Evolutionary conservation across 257 asterid species (phyloP), one percentile per base, ranked within the genome.

Genomic region (Cynanchum wilfordii): DNA sequence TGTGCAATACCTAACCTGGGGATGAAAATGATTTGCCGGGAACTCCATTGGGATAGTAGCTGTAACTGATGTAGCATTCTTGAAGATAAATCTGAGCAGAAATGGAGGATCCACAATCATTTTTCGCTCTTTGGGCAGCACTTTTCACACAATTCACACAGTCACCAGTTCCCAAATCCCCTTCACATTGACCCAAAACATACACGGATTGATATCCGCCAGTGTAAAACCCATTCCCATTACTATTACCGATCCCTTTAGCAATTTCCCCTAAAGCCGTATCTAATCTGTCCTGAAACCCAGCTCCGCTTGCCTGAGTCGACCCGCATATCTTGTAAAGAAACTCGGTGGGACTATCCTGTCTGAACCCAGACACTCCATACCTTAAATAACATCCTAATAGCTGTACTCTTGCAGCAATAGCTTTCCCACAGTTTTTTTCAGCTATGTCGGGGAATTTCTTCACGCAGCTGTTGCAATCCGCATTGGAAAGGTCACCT

Each of bases 131-230:
- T 16, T 85, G 96, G 1, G 75, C 65, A 2, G 91, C 98, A 52
- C 0, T 80, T 52, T 86, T 87, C 89, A 91, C 96, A 72, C 98
- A 91, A 78, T 70, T 77, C 89, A 85, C 96, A 29, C 97, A 93
- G 67, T 91, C 93, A 45, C 67, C 85, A 50, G 82, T 73, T 54
- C 79, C 70, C 38, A 94, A 74, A 77, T 84, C 96, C 5, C 97
- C 97, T 70, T 94, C 96, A 74, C 98, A 94, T 86, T 93, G 97
- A 6, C 96, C 98, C 92, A 91, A 3, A 71, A 85, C 91, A 47
- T 84, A 89, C 2, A 93, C 91, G 56, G 90, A 86, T 79, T 86
- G 69, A 69, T 85, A 89, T 55, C 79, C 96, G 38, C 84, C 92
- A 0, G 96, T 82, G 65, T 86, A 93, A 60, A 89, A 93, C 78